Conservation (phyloP, 1,284 basidiomycete genomes). For the Spongiforma sp. region DNA sequence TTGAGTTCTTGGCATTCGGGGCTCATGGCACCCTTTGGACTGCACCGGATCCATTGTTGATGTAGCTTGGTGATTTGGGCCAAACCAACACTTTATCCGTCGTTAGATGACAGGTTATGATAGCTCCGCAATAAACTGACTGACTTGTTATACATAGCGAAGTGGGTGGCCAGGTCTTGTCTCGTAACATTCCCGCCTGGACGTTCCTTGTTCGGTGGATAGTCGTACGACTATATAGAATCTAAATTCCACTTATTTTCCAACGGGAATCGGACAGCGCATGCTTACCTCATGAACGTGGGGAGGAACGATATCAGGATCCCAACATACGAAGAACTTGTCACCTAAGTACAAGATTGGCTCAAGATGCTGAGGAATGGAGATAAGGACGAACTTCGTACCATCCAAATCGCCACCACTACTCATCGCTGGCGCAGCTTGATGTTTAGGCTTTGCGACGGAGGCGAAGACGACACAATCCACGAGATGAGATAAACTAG, state of each 20-base stretch:
- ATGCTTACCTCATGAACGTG: conserved; percentile 53
- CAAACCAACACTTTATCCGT: conserved; percentile 49
- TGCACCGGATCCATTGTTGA: conserved; percentile 59
- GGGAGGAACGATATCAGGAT: conserved; percentile 61
- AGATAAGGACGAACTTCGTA: conserved; percentile 29
- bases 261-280: not conserved
- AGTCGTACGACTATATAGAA: conserved; percentile 59
- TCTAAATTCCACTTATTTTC: not conserved
- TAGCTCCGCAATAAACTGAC: conserved; percentile 13
- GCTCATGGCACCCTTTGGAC: conserved; percentile 61
- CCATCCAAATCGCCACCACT: conserved; percentile 69
- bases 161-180: conserved; percentile 62
- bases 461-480: conserved; percentile 71
- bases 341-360: conserved; percentile 48
- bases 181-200: conserved; percentile 52
- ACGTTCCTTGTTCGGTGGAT: conserved; percentile 63
- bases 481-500: conserved; percentile 56
- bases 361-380: not conserved
- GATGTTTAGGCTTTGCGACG: conserved; percentile 56
- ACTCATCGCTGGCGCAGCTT: conserved; percentile 70
- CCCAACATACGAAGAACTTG: conserved; percentile 71
- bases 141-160: conserved; percentile 66
- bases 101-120: not conserved
- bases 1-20: conserved; percentile 71
- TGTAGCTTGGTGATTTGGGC: conserved; percentile 61